phyloP scores from a whole-genome alignment of 306 rosid genomes.

The Vigna nakashimae region DNA sequence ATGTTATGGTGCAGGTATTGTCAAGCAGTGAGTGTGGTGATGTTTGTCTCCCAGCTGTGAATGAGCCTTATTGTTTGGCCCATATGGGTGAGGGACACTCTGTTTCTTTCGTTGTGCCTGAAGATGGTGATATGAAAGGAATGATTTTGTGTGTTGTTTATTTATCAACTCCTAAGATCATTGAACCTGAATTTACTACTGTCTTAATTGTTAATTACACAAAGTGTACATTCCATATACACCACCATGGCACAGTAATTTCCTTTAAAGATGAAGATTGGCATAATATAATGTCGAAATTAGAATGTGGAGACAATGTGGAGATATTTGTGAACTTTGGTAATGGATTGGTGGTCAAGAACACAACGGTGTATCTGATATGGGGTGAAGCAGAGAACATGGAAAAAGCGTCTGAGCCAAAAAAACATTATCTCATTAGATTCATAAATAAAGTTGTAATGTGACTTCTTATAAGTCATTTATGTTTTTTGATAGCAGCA shows the following conservation, averaged over 20 bases:
- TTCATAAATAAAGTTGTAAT: too few relatives aligned
- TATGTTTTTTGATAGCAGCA: too few relatives aligned
- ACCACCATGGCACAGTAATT: background rate
- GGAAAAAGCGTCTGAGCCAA: background rate
- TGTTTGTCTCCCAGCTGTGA: background rate
- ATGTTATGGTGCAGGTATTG: background rate
- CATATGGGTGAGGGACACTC: constrained; percentile 4
- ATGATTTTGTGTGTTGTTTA: constrained; percentile 38
- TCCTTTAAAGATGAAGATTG: background rate
- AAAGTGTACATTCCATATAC: constrained; percentile 15
- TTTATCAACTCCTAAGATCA: background rate
- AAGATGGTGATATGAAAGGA: background rate
- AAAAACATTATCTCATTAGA: too few relatives aligned
- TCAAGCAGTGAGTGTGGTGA: background rate
- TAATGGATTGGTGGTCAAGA: background rate
- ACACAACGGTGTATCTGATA: background rate
- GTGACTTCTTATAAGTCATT: too few relatives aligned
- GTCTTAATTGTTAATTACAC: constrained; percentile 36
- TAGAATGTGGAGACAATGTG: background rate
- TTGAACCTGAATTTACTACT: background rate
- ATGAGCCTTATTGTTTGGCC: constrained; percentile 16
- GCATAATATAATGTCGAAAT: background rate
- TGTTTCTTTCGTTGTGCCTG: constrained; percentile 19
- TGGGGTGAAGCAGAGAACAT: background rate
- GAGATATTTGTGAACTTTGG: background rate